phyloP scores from a whole-genome alignment of 108 stramenopile species.

The Skeletonema grethae region DNA sequence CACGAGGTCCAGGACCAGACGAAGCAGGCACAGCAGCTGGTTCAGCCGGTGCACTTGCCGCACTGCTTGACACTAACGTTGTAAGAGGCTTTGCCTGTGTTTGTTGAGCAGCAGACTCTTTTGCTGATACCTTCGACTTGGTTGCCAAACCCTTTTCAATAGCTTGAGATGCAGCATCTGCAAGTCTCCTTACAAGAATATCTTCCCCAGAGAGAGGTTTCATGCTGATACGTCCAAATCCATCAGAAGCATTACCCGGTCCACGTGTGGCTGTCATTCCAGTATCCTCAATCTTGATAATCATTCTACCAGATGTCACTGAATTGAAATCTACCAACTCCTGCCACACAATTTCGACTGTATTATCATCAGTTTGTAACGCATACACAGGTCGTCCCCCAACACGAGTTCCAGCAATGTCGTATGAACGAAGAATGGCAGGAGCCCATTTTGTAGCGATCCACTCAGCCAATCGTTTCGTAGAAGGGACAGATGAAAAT shows the following conservation, averaged over 20 bases:
- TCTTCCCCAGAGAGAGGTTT: slow-evolving; percentile 76
- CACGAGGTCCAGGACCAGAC: slow-evolving; percentile 66
- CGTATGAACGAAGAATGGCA: slow-evolving; percentile 76
- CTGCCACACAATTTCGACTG: slow-evolving; percentile 80
- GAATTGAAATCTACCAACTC: slow-evolving; percentile 71
- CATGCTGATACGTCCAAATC: slow-evolving; percentile 62
- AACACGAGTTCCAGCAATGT: slow-evolving; percentile 80
- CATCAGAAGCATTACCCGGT: slow-evolving; percentile 64
- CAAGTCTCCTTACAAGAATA: slow-evolving; percentile 70
- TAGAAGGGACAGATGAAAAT: slow-evolving; percentile 63
- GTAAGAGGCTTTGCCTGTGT: slow-evolving; percentile 27
- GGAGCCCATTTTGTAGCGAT: slow-evolving; percentile 87
- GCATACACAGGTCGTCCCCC: slow-evolving; percentile 77
- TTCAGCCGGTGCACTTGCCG: slow-evolving; percentile 16
- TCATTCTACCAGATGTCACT: slow-evolving; percentile 69
- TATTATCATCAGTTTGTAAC: slow-evolving; percentile 33
- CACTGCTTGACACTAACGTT: slow-evolving; percentile 13
- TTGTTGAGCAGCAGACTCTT: slow-evolving; percentile 2
- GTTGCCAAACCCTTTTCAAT: slow-evolving; percentile 84
- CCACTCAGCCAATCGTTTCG: slow-evolving; percentile 75
- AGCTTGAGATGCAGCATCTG: slow-evolving; percentile 79
- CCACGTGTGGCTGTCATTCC: slow-evolving; percentile 65
- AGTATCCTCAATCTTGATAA: slow-evolving; percentile 51
- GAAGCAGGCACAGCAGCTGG: slow-evolving; percentile 7
- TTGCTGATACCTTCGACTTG: slow-evolving; percentile 46